Percentiles rank a stretch among this genome's conserved stretches.
Evolutionary conservation across 2,329 filamentous ascomycete species (phyloP).

Genomic region (Magnaporthiopsis poae): DNA sequence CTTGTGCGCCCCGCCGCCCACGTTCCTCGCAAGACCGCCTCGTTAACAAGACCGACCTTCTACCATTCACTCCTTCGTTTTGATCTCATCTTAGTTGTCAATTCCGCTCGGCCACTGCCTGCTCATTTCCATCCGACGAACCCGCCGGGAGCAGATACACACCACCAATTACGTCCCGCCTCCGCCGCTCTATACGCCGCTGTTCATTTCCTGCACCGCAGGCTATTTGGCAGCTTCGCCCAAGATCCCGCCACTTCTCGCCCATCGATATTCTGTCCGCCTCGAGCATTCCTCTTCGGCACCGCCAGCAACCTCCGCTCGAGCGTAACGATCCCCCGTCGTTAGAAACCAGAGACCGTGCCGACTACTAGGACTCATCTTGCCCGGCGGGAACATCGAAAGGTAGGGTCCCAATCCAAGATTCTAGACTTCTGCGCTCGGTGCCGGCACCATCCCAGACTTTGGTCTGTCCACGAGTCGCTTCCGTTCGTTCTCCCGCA

Average conservation of each 20-base stretch:
- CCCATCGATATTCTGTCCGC: background rate
- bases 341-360: too few species aligned
- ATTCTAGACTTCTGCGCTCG: background rate
- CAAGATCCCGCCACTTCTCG: background rate
- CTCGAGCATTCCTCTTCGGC: background rate
- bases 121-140: background rate
- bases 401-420: background rate
- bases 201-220: background rate
- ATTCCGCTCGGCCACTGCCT: too few species aligned
- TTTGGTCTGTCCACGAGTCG: background rate
- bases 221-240: background rate
- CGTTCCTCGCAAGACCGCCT: background rate
- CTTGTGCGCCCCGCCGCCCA: background rate
- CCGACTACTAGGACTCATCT: too few species aligned
- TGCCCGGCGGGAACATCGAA: background rate
- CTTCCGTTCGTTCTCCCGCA: too few species aligned
- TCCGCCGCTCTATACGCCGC: too few species aligned
- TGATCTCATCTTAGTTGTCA: background rate
- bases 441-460: background rate
- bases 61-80: background rate
- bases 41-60: background rate
- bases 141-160: background rate
- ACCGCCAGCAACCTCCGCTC: background rate
- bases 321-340: background rate
- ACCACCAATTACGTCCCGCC: background rate